Percentiles rank a stretch among this genome's conserved stretches.
Evolutionary conservation across 257 asterid genomes (phyloP).

Genomic region (Solanum tacnaense): DNA sequence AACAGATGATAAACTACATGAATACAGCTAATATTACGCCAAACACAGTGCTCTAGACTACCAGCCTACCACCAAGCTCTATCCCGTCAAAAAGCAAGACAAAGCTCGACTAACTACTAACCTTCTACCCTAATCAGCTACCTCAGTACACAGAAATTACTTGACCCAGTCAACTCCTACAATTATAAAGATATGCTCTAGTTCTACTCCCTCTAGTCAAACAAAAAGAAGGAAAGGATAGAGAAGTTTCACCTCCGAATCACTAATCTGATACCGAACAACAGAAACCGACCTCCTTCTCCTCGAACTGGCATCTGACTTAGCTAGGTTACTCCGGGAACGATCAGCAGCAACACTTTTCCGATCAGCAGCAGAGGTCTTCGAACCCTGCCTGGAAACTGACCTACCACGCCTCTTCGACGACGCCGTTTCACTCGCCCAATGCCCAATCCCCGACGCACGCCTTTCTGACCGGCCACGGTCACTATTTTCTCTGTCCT

Average conservation of each 20-base stretch:
- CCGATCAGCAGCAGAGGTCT: slow-evolving; percentile 15
- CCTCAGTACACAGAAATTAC: neutral
- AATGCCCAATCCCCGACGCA: slow-evolving; percentile 50
- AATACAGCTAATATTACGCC: neutral
- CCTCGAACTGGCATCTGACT: slow-evolving; percentile 32
- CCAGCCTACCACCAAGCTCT: neutral
- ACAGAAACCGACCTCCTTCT: slow-evolving; percentile 69
- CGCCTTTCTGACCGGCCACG: slow-evolving; percentile 26
- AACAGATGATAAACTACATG: neutral
- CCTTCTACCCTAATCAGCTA: neutral
- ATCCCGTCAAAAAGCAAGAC: neutral
- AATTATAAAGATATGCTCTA: neutral
- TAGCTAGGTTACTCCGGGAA: slow-evolving; percentile 16
- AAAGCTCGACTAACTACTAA: neutral
- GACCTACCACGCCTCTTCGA: slow-evolving; percentile 74
- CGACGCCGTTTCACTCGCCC: slow-evolving; percentile 81
- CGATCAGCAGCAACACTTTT: slow-evolving; percentile 9
- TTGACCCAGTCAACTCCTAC: neutral
- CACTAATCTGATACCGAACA: slow-evolving; percentile 50
- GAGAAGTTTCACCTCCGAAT: slow-evolving; percentile 47
- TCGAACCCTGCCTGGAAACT: slow-evolving; percentile 34
- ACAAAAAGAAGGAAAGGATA: neutral
- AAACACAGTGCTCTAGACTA: neutral
- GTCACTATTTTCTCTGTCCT: slow-evolving; percentile 21
- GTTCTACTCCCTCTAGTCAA: neutral